Conservation (phyloP, 345 rosid genomes). For the Physaria fendleri region DNA sequence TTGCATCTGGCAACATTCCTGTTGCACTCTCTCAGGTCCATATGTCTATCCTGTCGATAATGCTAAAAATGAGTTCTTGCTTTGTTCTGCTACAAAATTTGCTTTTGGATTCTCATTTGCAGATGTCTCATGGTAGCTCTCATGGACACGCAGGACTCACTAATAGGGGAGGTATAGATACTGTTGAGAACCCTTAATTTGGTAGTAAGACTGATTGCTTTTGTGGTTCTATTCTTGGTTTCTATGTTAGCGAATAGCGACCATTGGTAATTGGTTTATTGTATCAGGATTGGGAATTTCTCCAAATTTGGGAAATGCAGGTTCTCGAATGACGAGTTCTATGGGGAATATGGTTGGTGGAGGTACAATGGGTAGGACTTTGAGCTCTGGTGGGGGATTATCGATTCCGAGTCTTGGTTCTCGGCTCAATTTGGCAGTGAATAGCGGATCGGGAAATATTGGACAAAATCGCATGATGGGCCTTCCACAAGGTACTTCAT, state of each 20-base stretch:
- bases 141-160: slow-evolving; percentile 85
- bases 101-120: slow-evolving; percentile 18
- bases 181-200: slow-evolving; percentile 58
- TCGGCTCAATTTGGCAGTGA: slow-evolving; percentile 59
- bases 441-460: slow-evolving; percentile 74
- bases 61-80: background rate
- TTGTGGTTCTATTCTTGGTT: slow-evolving; percentile 57
- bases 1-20: slow-evolving; percentile 73
- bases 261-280: slow-evolving; percentile 59
- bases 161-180: slow-evolving; percentile 68
- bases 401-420: slow-evolving; percentile 79
- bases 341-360: slow-evolving; percentile 91
- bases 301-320: slow-evolving; percentile 75
- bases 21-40: slow-evolving; percentile 78
- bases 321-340: slow-evolving; percentile 72
- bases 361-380: slow-evolving; percentile 73
- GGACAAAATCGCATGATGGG: slow-evolving; percentile 84
- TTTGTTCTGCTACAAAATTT: slow-evolving; percentile 11
- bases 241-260: slow-evolving; percentile 52
- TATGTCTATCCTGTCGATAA: background rate
- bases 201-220: slow-evolving; percentile 54
- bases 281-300: slow-evolving; percentile 87
- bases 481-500: slow-evolving; percentile 72
- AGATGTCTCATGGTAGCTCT: slow-evolving; percentile 80
- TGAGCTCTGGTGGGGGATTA: slow-evolving; percentile 74